Evolutionary conservation across 495 filamentous ascomycete species (phyloP), one percentile per base, ranked within the genome.

Genomic region (Penicillium cinerascens): DNA sequence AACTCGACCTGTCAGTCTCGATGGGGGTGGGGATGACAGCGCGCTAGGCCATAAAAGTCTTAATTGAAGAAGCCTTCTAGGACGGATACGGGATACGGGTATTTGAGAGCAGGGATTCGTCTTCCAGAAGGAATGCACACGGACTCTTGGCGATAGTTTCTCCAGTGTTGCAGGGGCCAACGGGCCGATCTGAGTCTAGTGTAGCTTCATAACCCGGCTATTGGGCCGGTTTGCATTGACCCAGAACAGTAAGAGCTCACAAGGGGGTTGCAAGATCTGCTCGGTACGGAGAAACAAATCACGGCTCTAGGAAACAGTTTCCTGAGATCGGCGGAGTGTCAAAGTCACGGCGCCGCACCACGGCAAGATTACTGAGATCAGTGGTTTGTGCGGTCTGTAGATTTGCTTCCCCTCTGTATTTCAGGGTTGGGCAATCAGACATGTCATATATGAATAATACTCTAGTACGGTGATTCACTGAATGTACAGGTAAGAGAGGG

Each of bases 151-250:
- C 33, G 16, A 22, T 29, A 23, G 22, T 25, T n/a, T 29, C 22
- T 29, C 29, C 29, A 23, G 16, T 10, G 42, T 42, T 48, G 43
- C 25, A 39, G 42, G 46, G 15, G 38, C 37, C 44, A 38, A 25
- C 35, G 36, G 42, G 44, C 42, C 52, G 44, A 60, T 60, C 47
- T 25, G 47, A 45, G 36, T 35, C 40, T 52, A 52, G 52, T 43
- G 40, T 49, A 22, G 11, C 20, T 41, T 55, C 3, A 36, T 10
- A 35, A 38, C 52, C 57, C 15, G 44, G 49, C 46, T 42, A 9
- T 43, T 60, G 49, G 57, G 47, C 37, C 49, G 21, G 52, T 26
- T 50, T 53, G 48, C 44, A 52, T 50, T 49, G 41, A 46, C 52
- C 44, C 27, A 49, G 41, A 55, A 45, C 23, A 44, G 44, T 20